These are phyloP conservation scores for Aegilops bicornis DNA, from an alignment of 176 grass and related monocot genomes.

Conservation along the genomic window DNA sequence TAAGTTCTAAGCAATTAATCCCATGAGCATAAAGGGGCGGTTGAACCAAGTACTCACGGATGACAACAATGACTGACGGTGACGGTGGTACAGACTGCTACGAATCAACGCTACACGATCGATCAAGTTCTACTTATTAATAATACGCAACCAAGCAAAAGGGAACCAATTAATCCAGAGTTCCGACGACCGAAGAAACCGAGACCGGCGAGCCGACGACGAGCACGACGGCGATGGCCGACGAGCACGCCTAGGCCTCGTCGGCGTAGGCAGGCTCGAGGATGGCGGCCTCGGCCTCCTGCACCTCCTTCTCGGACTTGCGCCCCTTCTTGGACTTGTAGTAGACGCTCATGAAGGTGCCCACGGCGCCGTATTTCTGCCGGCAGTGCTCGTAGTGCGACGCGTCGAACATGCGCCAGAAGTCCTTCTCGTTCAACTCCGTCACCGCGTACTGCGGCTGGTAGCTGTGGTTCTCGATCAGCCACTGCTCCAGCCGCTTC, in stretches of 20 bases:
- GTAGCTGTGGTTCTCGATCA: slow-evolving; percentile 94
- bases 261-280: slow-evolving; percentile 79
- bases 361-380: slow-evolving; percentile 63
- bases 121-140: neutral
- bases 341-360: slow-evolving; percentile 97
- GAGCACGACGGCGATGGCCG: neutral
- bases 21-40: neutral
- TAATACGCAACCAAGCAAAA: too few relatives aligned
- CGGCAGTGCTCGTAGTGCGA: slow-evolving; percentile 90
- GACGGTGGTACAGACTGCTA: too few relatives aligned
- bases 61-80: too few relatives aligned
- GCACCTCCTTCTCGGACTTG: slow-evolving; percentile 99
- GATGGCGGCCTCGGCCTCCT: slow-evolving; percentile 90
- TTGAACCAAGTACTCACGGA: too few relatives aligned
- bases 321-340: slow-evolving; percentile 99
- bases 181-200: too few relatives aligned
- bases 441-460: slow-evolving; percentile 95
- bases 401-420: slow-evolving; percentile 96
- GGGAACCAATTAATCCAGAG: too few relatives aligned
- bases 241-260: slow-evolving; percentile 37
- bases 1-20: neutral
- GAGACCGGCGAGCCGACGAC: too few relatives aligned
- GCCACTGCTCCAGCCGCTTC: slow-evolving; percentile 74
- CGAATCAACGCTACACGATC: neutral
- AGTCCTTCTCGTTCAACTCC: slow-evolving; percentile 92